Percentiles rank a stretch among this genome's conserved stretches.
These are phyloP conservation scores for Kitagawia praeruptora DNA, from an alignment of 129 eudicot genomes.

Conservation along the genomic window DNA sequence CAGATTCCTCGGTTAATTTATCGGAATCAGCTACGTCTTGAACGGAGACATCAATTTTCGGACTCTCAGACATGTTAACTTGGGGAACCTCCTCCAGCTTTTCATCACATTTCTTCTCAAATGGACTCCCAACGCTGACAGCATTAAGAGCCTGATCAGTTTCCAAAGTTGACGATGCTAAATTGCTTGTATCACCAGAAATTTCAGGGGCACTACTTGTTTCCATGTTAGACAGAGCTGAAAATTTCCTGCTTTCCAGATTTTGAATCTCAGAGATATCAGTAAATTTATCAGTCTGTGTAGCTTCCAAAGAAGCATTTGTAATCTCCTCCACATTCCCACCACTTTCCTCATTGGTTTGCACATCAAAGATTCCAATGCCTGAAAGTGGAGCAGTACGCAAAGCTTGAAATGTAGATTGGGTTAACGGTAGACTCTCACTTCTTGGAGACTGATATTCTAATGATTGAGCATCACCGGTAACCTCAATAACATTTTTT, in stretches of 20 bases:
- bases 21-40: neutral
- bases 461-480: neutral
- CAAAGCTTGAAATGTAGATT: neutral
- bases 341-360: neutral
- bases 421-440: neutral
- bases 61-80: conserved; percentile 5
- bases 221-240: conserved; percentile 6
- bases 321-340: neutral
- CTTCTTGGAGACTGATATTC: conserved; percentile 1
- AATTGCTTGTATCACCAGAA: conserved; percentile 1
- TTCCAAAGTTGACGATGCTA: conserved; percentile 5
- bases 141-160: neutral
- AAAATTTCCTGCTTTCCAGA: neutral
- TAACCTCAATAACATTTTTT: neutral
- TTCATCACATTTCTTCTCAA: conserved; percentile 20
- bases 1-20: neutral
- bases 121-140: conserved; percentile 5
- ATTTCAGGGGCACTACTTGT: neutral
- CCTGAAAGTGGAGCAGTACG: neutral
- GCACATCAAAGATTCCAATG: neutral
- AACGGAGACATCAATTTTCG: neutral
- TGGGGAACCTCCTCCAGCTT: neutral
- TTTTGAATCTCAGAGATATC: conserved; percentile 6
- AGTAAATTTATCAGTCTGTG: neutral
- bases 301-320: conserved; percentile 6